These are phyloP conservation scores for Scalesia atractyloides DNA, from an alignment of 129 eudicot species.

Conservation along the genomic window DNA sequence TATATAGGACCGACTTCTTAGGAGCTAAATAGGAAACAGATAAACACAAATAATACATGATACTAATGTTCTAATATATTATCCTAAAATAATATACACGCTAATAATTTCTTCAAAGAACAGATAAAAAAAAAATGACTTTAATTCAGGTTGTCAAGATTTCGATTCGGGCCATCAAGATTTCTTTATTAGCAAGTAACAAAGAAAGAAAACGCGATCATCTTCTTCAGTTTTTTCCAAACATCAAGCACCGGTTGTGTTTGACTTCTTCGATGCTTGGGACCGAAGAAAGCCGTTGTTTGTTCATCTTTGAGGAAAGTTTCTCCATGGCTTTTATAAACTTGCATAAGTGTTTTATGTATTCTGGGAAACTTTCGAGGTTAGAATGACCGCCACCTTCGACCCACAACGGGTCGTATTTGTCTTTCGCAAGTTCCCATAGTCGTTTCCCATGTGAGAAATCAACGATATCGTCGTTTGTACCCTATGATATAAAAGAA, in stretches of 20 bases:
- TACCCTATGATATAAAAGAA: constrained; percentile 53
- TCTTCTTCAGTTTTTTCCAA: constrained; percentile 41
- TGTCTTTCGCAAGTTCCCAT: constrained; percentile 94
- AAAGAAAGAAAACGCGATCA: neutral
- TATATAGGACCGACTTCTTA: too few relatives aligned
- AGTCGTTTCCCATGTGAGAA: constrained; percentile 84
- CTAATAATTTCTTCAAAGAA: constrained; percentile 18
- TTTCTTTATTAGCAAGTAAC: neutral
- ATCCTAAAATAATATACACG: too few relatives aligned
- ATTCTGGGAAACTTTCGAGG: constrained; percentile 90
- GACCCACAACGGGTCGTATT: constrained; percentile 95
- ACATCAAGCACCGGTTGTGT: constrained; percentile 79
- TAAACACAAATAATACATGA: too few relatives aligned
- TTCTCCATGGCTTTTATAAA: constrained; percentile 87
- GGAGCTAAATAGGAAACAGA: too few relatives aligned
- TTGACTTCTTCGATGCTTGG: constrained; percentile 58
- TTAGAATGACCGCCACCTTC: constrained; percentile 97
- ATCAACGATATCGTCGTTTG: constrained; percentile 84
- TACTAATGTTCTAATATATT: too few relatives aligned
- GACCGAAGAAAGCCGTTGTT: constrained; percentile 37
- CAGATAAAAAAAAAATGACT: constrained; percentile 24
- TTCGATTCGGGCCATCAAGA: constrained; percentile 6
- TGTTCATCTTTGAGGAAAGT: constrained; percentile 55
- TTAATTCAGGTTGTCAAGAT: constrained; percentile 12
- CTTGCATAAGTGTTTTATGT: constrained; percentile 77